A percentile compares a stretch with the other conserved stretches of the same genome.
phyloP scores from a whole-genome alignment of 2,329 filamentous ascomycete genomes.

The Whalleya microplaca region DNA sequence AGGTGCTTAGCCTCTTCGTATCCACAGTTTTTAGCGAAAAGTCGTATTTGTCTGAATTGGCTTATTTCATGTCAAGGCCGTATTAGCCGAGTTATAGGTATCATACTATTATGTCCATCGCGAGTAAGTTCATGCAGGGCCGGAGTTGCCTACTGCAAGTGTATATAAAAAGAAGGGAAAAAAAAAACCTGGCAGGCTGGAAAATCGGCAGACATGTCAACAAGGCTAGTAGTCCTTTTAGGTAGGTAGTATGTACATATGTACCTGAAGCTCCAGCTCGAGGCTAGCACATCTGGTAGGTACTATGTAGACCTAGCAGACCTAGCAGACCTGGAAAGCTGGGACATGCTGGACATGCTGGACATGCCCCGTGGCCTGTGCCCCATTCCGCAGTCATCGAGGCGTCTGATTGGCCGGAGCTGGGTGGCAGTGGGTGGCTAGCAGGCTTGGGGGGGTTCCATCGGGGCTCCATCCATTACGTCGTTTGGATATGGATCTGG shows the following conservation, averaged over 20 bases:
- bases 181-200: neutral
- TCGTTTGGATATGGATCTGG: constrained; percentile 24
- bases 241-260: neutral
- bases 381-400: neutral
- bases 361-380: neutral
- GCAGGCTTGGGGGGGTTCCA: too few relatives aligned
- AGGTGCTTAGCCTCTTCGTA: neutral
- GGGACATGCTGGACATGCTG: neutral
- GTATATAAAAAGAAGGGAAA: too few relatives aligned
- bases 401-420: constrained; percentile 10
- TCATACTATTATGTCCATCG: too few relatives aligned
- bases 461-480: constrained; percentile 25
- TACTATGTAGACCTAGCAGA: too few relatives aligned
- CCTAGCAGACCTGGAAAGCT: too few relatives aligned
- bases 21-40: neutral
- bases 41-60: neutral
- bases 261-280: neutral
- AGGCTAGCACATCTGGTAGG: neutral
- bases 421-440: too few relatives aligned
- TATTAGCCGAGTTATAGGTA: neutral
- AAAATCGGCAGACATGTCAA: neutral
- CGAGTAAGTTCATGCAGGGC: too few relatives aligned
- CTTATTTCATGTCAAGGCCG: neutral
- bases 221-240: neutral
- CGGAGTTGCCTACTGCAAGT: too few relatives aligned